These are phyloP conservation scores for Corchorus olitorius DNA, from an alignment of 345 rosid genomes.

Conservation along the genomic window DNA sequence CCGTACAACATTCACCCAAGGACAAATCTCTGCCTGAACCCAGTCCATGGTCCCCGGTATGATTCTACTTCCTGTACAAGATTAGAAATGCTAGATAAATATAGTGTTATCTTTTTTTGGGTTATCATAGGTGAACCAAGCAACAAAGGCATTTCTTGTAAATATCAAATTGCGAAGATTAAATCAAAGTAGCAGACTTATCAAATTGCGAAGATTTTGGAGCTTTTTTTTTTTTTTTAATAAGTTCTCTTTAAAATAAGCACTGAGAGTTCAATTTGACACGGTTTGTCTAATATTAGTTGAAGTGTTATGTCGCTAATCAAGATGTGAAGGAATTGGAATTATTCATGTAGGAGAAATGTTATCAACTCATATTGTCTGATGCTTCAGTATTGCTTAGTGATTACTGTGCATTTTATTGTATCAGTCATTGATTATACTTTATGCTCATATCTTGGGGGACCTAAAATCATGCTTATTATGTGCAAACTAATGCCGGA, in stretches of 20 bases:
- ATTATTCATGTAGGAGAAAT: neutral
- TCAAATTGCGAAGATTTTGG: neutral
- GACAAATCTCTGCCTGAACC: constrained; percentile 73
- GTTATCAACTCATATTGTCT: neutral
- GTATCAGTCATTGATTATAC: neutral
- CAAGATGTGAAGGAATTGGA: neutral
- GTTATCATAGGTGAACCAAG: neutral
- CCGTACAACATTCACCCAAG: constrained; percentile 85
- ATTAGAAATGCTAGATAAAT: neutral
- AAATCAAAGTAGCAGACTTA: neutral
- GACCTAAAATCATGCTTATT: neutral
- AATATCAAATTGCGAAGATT: neutral
- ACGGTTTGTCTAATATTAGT: neutral
- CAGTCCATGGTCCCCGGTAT: constrained; percentile 97
- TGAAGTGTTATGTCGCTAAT: neutral
- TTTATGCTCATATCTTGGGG: neutral
- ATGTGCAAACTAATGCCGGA: constrained; percentile 8
- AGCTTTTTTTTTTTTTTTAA: too few species aligned
- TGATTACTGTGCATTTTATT: neutral
- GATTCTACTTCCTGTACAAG: constrained; percentile 13
- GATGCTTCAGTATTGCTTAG: neutral
- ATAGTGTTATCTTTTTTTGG: neutral
- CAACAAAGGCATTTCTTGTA: neutral
- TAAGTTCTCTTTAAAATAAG: neutral
- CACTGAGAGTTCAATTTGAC: neutral